Percentiles rank a stretch among this genome's conserved stretches.
phyloP scores from a whole-genome alignment of 2,329 filamentous ascomycete genomes.

The Cladosporium sphaerospermum region DNA sequence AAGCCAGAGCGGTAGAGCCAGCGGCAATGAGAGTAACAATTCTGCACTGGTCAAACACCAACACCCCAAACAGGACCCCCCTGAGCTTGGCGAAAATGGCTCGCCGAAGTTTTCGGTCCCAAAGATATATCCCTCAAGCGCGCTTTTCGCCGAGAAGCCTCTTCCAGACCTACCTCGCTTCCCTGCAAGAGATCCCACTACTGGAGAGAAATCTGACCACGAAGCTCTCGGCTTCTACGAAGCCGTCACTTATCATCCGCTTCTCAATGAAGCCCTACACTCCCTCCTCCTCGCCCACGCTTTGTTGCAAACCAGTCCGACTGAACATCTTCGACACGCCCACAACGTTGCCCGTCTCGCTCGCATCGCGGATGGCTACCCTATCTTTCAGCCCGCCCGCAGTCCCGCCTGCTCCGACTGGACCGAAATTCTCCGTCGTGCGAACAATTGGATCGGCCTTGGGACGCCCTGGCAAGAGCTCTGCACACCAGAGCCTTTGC shows the following conservation, averaged over 20 bases:
- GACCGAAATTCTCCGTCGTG: constrained; percentile 65
- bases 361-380: constrained; percentile 70
- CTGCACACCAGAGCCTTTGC: constrained; percentile 48
- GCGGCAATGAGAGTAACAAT: constrained; percentile 17
- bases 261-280: constrained; percentile 73
- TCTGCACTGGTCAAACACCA: constrained; percentile 42
- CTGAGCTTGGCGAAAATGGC: constrained; percentile 30
- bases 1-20: constrained; percentile 13
- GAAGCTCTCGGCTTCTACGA: constrained; percentile 45
- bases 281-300: constrained; percentile 70
- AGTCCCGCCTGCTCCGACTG: constrained; percentile 71
- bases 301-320: constrained; percentile 70
- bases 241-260: constrained; percentile 71
- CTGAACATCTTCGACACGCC: constrained; percentile 72
- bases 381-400: constrained; percentile 67
- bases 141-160: constrained; percentile 65
- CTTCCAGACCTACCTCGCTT: constrained; percentile 63
- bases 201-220: constrained; percentile 23
- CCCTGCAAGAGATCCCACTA: constrained; percentile 41
- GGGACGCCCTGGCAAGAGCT: constrained; percentile 62
- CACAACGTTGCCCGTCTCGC: constrained; percentile 73
- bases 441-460: constrained; percentile 65
- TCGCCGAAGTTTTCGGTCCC: constrained; percentile 45
- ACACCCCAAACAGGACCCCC: constrained; percentile 25
- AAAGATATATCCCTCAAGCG: constrained; percentile 50